phyloP scores from a whole-genome alignment of 805 yeast genomes.

The Ogataea populi-albae region DNA sequence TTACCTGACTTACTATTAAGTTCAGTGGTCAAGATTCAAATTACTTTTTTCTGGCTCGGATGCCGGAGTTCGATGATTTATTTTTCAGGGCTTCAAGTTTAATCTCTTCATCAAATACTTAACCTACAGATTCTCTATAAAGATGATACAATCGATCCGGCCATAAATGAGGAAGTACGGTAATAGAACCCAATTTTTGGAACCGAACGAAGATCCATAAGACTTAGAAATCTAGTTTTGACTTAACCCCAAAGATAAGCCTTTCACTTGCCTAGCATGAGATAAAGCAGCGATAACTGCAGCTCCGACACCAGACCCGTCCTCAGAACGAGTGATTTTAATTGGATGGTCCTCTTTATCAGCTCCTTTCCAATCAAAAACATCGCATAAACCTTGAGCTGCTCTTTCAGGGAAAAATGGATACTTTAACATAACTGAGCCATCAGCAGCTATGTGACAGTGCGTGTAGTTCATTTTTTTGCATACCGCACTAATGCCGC shows the following conservation, averaged over 20 bases:
- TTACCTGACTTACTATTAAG: no score
- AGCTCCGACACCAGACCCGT: slow-evolving; percentile 98
- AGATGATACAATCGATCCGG: no score
- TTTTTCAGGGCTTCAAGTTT: no score
- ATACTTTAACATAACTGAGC: slow-evolving; percentile 91
- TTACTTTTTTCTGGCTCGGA: no score
- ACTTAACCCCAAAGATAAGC: slow-evolving; percentile 64
- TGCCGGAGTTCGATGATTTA: no score
- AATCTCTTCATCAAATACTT: no score
- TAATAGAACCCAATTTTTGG: no score
- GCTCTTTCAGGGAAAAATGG: slow-evolving; percentile 94
- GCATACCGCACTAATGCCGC: slow-evolving; percentile 96
- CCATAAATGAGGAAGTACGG: no score
- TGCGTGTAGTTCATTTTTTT: slow-evolving; percentile 77
- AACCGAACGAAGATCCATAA: no score
- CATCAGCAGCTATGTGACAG: slow-evolving; percentile 96
- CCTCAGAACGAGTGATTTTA: slow-evolving; percentile 87
- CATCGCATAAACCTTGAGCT: slow-evolving; percentile 86
- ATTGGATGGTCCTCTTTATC: slow-evolving; percentile 67
- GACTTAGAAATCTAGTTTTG: no score
- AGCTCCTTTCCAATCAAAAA: slow-evolving; percentile 71
- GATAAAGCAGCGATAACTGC: slow-evolving; percentile 97
- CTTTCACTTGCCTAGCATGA: slow-evolving; percentile 68
- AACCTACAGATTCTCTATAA: no score
- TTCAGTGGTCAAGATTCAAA: no score